phyloP scores from a whole-genome alignment of 2,329 filamentous ascomycete genomes.

The Cryphonectria parasitica region DNA sequence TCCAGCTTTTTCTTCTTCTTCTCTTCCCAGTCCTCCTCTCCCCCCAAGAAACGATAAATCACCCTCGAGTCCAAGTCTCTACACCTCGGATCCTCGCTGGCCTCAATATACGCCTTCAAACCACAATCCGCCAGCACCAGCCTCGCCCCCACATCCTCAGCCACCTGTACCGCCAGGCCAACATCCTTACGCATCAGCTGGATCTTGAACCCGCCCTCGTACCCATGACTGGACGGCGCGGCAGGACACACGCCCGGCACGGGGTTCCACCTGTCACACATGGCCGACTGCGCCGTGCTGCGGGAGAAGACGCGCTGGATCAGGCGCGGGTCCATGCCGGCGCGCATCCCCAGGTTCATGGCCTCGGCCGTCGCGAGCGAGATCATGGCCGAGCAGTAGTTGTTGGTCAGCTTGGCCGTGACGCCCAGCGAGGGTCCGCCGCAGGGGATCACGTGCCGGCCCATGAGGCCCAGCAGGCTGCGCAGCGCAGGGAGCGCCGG shows the following conservation, averaged over 20 bases:
- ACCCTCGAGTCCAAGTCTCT: conserved; percentile 60
- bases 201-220: conserved; percentile 59
- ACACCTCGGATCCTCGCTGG: conserved; percentile 54
- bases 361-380: conserved; percentile 62
- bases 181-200: conserved; percentile 65
- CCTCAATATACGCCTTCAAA: conserved; percentile 54
- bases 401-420: conserved; percentile 64
- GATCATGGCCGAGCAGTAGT: conserved; percentile 63
- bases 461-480: conserved; percentile 55
- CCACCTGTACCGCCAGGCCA: conserved; percentile 56
- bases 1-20: background rate
- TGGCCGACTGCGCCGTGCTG: conserved; percentile 38
- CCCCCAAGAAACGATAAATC: conserved; percentile 59
- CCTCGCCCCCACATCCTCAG: conserved; percentile 53
- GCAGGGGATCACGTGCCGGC: conserved; percentile 57
- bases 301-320: conserved; percentile 50
- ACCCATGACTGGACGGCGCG: conserved; percentile 38
- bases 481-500: conserved; percentile 48
- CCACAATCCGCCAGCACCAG: conserved; percentile 55
- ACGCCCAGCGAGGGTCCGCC: conserved; percentile 59
- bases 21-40: conserved; percentile 52
- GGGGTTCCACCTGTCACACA: conserved; percentile 40
- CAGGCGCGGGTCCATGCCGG: conserved; percentile 41
- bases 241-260: conserved; percentile 40
- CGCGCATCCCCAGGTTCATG: conserved; percentile 62